phyloP scores from a whole-genome alignment of 768 basidiomycete genomes.

The Termitomyces eurrhizus region DNA sequence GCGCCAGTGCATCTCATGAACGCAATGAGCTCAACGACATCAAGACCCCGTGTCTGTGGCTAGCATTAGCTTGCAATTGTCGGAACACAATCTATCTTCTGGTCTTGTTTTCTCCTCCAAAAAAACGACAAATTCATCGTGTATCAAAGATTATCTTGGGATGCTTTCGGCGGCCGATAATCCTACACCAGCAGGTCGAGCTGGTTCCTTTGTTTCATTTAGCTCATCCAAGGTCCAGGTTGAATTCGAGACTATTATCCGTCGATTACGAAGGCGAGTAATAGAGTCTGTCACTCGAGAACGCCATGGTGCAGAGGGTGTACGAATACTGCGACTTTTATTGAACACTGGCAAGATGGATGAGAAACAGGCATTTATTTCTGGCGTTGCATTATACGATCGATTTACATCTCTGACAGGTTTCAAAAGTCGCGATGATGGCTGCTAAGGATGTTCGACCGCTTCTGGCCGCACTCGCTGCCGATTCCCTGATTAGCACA shows the following conservation, averaged over 20 bases:
- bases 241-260: slow-evolving; percentile 71
- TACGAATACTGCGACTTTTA: slow-evolving; percentile 77
- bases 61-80: slow-evolving; percentile 58
- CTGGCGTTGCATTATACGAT: not conserved
- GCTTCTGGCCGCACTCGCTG: slow-evolving; percentile 71
- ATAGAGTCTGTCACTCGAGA: slow-evolving; percentile 80
- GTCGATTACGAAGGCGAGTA: slow-evolving; percentile 62
- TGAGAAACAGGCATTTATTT: slow-evolving; percentile 80
- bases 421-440: slow-evolving; percentile 93
- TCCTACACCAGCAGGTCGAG: slow-evolving; percentile 66
- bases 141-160: slow-evolving; percentile 78
- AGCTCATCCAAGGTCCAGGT: slow-evolving; percentile 71
- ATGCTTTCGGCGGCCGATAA: slow-evolving; percentile 81
- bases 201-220: slow-evolving; percentile 69
- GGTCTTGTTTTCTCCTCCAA: slow-evolving; percentile 56
- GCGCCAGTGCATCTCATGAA: slow-evolving; percentile 1
- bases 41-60: slow-evolving; percentile 66
- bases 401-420: slow-evolving; percentile 38
- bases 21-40: not conserved
- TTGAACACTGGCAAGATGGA: slow-evolving; percentile 87
- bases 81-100: slow-evolving; percentile 57
- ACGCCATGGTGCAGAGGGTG: slow-evolving; percentile 77
- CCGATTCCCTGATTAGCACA: slow-evolving; percentile 80
- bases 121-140: slow-evolving; percentile 53
- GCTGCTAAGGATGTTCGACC: slow-evolving; percentile 83